Conservation (phyloP, 2,329 filamentous ascomycete species). For the Ceratocystis variospora region DNA sequence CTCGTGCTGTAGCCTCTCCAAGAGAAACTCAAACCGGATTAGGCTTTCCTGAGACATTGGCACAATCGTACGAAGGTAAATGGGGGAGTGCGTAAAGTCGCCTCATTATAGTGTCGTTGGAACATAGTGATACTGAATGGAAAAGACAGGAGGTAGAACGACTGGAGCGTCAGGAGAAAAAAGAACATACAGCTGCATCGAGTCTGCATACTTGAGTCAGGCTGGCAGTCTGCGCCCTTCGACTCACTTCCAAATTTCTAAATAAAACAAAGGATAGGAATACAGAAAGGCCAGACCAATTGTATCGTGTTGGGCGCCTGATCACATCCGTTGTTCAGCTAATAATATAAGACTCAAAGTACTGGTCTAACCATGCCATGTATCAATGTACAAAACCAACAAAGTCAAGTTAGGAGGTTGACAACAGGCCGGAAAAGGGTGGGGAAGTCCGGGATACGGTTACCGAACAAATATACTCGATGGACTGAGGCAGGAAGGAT, state of each 20-base stretch:
- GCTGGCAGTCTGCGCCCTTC: background rate
- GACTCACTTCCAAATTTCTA: background rate
- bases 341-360: background rate
- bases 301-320: background rate
- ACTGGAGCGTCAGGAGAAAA: background rate
- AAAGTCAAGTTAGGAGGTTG: background rate
- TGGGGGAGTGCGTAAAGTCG: background rate
- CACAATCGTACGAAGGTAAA: background rate
- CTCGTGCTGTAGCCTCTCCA: background rate
- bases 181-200: background rate
- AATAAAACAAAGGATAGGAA: background rate
- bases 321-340: background rate
- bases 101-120: background rate
- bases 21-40: background rate
- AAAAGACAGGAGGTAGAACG: background rate
- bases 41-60: background rate
- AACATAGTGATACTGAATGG: no score
- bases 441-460: slow-evolving; percentile 5
- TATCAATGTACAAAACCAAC: background rate
- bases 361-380: background rate
- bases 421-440: background rate
- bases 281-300: background rate
- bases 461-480: background rate
- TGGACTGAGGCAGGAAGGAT: background rate
- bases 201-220: background rate